phyloP scores from a whole-genome alignment of 768 basidiomycete genomes.

The Mycena rosella region DNA sequence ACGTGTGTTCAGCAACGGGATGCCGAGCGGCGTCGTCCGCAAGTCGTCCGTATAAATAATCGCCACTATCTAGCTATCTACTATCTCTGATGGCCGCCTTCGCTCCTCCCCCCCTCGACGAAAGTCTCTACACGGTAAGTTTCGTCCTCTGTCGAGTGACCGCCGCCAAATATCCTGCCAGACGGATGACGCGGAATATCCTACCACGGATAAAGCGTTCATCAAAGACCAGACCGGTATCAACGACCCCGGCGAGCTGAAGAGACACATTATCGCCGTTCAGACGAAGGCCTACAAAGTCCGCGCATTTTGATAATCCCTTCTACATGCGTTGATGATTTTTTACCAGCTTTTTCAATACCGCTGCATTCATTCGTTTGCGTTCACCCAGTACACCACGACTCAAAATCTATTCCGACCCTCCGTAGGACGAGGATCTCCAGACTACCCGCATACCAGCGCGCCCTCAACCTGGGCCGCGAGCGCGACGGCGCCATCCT shows the following conservation, averaged over 20 bases:
- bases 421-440: conserved; percentile 45
- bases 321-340: background rate
- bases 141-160: background rate
- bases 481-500: conserved; percentile 49
- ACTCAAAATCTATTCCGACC: background rate
- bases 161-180: background rate
- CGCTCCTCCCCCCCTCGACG: conserved; percentile 29
- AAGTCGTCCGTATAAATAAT: background rate
- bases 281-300: conserved; percentile 50
- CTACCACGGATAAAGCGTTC: too few relatives aligned
- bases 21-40: too few relatives aligned
- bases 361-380: conserved; percentile 42
- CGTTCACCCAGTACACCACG: conserved; percentile 38
- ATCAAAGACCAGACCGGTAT: conserved; percentile 48
- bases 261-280: conserved; percentile 48
- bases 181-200: conserved; percentile 30
- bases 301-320: background rate
- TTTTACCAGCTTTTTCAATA: conserved; percentile 25
- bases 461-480: conserved; percentile 45
- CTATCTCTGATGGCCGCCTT: background rate
- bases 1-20: too few relatives aligned
- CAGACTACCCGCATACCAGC: conserved; percentile 49
- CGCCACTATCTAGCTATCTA: too few relatives aligned
- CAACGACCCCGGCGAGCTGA: conserved; percentile 44
- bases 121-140: conserved; percentile 18